A percentile compares a stretch with the other conserved stretches of the same genome.
These are phyloP conservation scores for Ogataea ramenticola DNA, from an alignment of 805 yeast species.

Conservation along the genomic window DNA sequence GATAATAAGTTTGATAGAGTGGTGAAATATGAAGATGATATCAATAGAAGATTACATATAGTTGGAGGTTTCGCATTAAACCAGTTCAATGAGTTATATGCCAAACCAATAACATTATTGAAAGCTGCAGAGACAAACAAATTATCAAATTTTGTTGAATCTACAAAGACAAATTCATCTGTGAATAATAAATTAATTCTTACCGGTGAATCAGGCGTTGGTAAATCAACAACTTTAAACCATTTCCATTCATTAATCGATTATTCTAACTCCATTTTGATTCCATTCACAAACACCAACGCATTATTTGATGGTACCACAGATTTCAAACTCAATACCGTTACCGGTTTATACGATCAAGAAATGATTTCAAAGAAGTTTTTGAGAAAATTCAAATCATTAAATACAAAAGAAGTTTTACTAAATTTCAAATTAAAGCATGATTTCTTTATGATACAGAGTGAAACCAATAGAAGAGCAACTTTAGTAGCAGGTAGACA, in stretches of 20 bases:
- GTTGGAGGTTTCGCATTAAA: constrained; percentile 60
- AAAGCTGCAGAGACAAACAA: constrained; percentile 40
- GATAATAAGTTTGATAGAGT: constrained; percentile 20
- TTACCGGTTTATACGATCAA: constrained; percentile 51
- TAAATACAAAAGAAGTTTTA: constrained; percentile 33
- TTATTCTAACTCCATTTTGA: constrained; percentile 30
- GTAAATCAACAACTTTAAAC: constrained; percentile 66
- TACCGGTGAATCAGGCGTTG: constrained; percentile 70
- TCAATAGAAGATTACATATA: constrained; percentile 36
- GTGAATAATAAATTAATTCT: constrained; percentile 43
- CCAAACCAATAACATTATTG: constrained; percentile 51
- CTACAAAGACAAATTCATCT: constrained; percentile 25
- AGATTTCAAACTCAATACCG: constrained; percentile 54
- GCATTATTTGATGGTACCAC: constrained; percentile 62
- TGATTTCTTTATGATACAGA: constrained; percentile 16
- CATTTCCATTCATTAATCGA: constrained; percentile 49
- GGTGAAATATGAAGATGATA: constrained; percentile 32
- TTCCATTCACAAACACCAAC: constrained; percentile 60
- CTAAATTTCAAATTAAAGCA: constrained; percentile 20
- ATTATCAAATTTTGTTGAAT: constrained; percentile 31
- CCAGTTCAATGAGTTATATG: constrained; percentile 63
- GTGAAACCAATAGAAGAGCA: constrained; percentile 6
- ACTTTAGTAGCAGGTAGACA: constrained; percentile 13
- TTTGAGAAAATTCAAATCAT: constrained; percentile 41
- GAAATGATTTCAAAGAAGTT: constrained; percentile 68